Evolutionary conservation across 164 flowering plant species (phyloP), one percentile per base, ranked within the genome.

Genomic region (Hamamelis virginiana): DNA sequence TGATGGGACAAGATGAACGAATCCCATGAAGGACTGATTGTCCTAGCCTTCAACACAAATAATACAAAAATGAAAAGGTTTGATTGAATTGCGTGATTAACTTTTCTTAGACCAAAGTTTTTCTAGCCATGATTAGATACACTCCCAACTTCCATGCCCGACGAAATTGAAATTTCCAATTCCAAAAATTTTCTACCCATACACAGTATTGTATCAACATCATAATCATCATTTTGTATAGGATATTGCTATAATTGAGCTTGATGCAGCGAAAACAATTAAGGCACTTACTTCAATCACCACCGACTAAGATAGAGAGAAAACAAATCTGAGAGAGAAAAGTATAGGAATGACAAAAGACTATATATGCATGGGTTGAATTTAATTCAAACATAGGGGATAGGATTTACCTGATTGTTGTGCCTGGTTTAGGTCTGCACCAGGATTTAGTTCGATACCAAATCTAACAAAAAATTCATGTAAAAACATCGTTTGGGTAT

Each of bases 11-110:
- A 53, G 10, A 33, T 55, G 61, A 33, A 5, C 22, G 50, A 53
- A 65, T 66, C 69, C 69, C 58, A 66, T 66, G 69, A 52, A 50
- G 59, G 69, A 57, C 15, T 47, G 50, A 57, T 22, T 67, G 41
- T 44, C n/a, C 44, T n/a, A n/a, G n/a, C n/a, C n/a, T 45, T 21
- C 12, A 21, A 66, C 59, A 64, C 5, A 56, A 19, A 44, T 15
- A 18, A 43, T 62, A 62, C 65, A 41, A 41, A 41, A n/a, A 9
- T 4, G 10, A 62, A 19, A 44, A 18, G 50, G 12, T 47, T 38
- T 66, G 61, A 33, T 53, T n/a, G n/a, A n/a, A n/a, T n/a, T 66
- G 60, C 61, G 50, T 53, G 61, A 66, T 41, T 19, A 66, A 53
- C n/a, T 22, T 46, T 4, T 13, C 12, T 47, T 47, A 18, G 15